Conservation (phyloP, 2,329 filamentous ascomycete species). For the Paraconiothyrium brasiliense region DNA sequence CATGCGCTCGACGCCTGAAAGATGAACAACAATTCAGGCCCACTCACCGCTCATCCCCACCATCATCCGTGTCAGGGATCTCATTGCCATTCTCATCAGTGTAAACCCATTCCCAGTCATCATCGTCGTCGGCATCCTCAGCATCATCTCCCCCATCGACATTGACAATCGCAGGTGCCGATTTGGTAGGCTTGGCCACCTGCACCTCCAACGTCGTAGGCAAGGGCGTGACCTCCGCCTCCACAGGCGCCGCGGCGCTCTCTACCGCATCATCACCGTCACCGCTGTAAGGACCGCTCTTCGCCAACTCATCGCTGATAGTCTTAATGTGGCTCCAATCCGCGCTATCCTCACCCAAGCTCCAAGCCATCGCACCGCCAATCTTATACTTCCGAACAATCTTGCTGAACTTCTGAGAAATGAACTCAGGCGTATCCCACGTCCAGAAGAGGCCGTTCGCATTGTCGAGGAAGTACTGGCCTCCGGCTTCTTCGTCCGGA, state of each 20-base stretch:
- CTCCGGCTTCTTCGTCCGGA: slow-evolving; percentile 68
- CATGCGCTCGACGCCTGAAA: too few relatives aligned
- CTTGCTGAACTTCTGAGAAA: slow-evolving; percentile 68
- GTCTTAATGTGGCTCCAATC: slow-evolving; percentile 54
- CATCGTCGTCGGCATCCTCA: not conserved
- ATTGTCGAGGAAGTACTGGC: slow-evolving; percentile 74
- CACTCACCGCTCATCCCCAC: not conserved
- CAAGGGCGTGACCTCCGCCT: not conserved
- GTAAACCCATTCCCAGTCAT: slow-evolving; percentile 13
- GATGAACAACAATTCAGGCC: not conserved
- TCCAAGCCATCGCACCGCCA: slow-evolving; percentile 80
- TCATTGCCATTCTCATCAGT: slow-evolving; percentile 8
- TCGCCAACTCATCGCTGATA: slow-evolving; percentile 45
- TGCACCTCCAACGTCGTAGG: not conserved
- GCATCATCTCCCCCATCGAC: slow-evolving; percentile 8
- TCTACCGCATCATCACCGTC: not conserved
- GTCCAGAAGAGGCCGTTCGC: slow-evolving; percentile 73
- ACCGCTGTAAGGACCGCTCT: slow-evolving; percentile 10
- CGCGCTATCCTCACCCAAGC: slow-evolving; percentile 71
- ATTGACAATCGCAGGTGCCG: not conserved
- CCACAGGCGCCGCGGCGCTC: not conserved
- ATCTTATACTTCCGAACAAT: slow-evolving; percentile 66
- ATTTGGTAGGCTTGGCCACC: not conserved
- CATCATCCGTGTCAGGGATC: not conserved
- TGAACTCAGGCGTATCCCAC: slow-evolving; percentile 71